phyloP scores from a whole-genome alignment of 2,329 filamentous ascomycete species.

The Huntiella bhutanensis region DNA sequence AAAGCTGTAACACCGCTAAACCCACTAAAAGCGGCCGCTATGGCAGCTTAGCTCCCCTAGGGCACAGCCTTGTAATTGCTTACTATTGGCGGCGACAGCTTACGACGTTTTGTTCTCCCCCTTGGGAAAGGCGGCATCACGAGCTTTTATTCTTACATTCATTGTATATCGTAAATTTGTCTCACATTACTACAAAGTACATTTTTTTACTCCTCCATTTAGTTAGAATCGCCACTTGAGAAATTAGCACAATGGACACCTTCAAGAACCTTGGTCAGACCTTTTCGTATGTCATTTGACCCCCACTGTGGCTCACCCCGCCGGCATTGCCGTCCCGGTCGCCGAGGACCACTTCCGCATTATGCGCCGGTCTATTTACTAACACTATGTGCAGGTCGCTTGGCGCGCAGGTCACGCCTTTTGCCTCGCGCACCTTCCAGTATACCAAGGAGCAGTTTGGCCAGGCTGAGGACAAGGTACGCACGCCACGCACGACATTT shows the following conservation, averaged over 20 bases:
- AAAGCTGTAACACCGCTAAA: too few relatives aligned
- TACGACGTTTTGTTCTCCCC: not conserved
- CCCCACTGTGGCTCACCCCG: not conserved
- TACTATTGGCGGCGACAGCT: too few relatives aligned
- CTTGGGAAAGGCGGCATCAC: not conserved
- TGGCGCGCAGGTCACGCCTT: constrained; percentile 75
- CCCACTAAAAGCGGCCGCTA: too few relatives aligned
- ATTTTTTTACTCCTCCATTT: not conserved
- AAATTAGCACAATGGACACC: constrained; percentile 8
- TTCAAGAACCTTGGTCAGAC: constrained; percentile 12
- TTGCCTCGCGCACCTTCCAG: constrained; percentile 85
- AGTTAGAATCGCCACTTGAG: not conserved
- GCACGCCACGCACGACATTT: constrained; percentile 5
- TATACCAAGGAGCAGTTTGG: constrained; percentile 96
- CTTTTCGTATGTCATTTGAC: constrained; percentile 10
- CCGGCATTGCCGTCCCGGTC: not conserved
- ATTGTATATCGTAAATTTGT: not conserved
- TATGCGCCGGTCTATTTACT: too few relatives aligned
- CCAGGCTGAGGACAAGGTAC: constrained; percentile 80
- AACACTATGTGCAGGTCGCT: constrained; percentile 24
- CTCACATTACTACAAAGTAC: not conserved
- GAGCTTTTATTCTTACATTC: not conserved
- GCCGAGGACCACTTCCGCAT: too few relatives aligned
- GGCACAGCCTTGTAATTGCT: too few relatives aligned
- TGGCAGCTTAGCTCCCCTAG: too few relatives aligned